Evolutionary conservation across 2,329 filamentous ascomycete genomes (phyloP), one percentile per base, ranked within the genome.

Genomic region (Bipolaris gigantea): DNA sequence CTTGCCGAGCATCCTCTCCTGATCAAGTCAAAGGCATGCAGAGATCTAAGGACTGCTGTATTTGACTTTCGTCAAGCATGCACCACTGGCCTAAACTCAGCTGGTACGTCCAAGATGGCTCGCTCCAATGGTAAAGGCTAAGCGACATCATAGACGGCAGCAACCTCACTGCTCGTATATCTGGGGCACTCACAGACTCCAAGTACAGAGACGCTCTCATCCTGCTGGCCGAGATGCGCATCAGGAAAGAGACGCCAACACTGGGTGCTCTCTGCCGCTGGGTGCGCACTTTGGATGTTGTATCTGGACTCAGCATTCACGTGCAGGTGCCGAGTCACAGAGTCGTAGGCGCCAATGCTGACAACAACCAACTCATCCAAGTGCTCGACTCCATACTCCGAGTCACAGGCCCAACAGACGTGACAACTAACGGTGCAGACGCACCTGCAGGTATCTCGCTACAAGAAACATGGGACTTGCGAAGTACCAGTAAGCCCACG

Each of bases 31-130:
- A 89, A 88, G 65, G 80, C 79, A 21, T 89, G 87, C 75, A 87
- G 84, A 64, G 84, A 87, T 43, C 75, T 89, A 2, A 79, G 87
- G 18, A 83, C 81, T 3, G 86, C 86, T 5, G 86, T 88, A 7
- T 88, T 88, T 64, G 83, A 85, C 18, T 89, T 90, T 55, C 82
- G 85, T 1, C 83, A 88, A 68, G 84, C 86, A 15, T 89, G 85
- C 61, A 87, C 84, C 0, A 89, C 85, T 0, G 87, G 87, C 5
- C 74, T 85, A 55, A 87, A 86, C 71, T 80, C 81, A 45, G 78
- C 80, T 46, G 78, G 81, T 79, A 72, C 42, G 67, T 53, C 27
- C 27, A 2, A 35, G 13, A 25, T 25, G 27, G 7, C 21, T 19
- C 2, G 7, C 16, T 36, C n/a, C 10, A 13, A 43, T n/a, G 16